Percentiles rank a stretch among this genome's conserved stretches.
Conservation (phyloP, 2,329 filamentous ascomycete genomes). For the Colletotrichum godetiae region DNA sequence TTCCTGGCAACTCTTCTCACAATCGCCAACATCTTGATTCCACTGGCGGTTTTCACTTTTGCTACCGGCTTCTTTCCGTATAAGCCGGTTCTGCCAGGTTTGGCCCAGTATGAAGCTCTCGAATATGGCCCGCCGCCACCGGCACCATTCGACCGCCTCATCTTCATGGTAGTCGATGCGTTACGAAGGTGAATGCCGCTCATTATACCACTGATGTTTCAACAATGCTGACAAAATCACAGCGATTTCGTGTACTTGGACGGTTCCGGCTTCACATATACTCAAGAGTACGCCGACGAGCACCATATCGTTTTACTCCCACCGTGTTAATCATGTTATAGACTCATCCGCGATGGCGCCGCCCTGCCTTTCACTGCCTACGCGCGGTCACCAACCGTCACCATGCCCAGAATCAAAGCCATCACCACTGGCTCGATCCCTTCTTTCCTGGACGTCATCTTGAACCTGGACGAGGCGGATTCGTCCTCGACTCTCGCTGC, state of each 20-base stretch:
- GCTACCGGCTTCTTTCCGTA: conserved; percentile 97
- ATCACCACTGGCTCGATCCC: conserved; percentile 98
- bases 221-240: conserved; percentile 36
- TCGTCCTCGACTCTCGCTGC: conserved; percentile 86
- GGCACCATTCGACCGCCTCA: conserved; percentile 85
- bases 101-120: conserved; percentile 75
- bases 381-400: conserved; percentile 96
- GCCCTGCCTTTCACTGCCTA: conserved; percentile 95
- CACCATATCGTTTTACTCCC: background rate
- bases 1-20: conserved; percentile 56
- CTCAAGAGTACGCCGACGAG: conserved; percentile 75
- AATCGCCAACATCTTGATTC: conserved; percentile 81
- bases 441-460: conserved; percentile 94
- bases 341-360: conserved; percentile 83
- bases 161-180: conserved; percentile 99
- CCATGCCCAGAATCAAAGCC: conserved; percentile 97
- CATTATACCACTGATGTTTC: background rate
- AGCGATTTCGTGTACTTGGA: conserved; percentile 94
- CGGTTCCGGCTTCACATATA: conserved; percentile 85
- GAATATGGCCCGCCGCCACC: conserved; percentile 67
- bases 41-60: conserved; percentile 80
- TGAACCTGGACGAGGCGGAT: conserved; percentile 96
- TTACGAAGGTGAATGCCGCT: conserved; percentile 75
- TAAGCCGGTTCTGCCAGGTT: conserved; percentile 89
- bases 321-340: conserved; percentile 48